Evolutionary conservation across 306 rosid genomes (phyloP), one percentile per base, ranked within the genome.

Genomic region (Vigna reflexopilosa): DNA sequence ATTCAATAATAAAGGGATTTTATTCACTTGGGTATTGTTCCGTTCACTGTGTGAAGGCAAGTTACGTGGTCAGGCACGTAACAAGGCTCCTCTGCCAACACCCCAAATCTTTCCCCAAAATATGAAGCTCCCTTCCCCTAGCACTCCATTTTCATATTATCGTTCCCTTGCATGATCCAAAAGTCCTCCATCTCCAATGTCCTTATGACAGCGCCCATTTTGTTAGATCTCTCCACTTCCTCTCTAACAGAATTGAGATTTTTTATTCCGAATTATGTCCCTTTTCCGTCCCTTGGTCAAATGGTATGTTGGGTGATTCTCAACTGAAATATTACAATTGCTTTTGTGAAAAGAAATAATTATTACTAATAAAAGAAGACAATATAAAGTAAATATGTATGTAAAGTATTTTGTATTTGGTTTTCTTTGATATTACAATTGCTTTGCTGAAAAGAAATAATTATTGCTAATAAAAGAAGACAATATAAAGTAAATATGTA

Each of bases 311-410:
- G 54, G 72, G 26, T 47, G 50, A 26, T 83, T 59, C 73, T 42
- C 24, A 58, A 44, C 42, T 48, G 76, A 40, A 83, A 77, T 36
- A 65, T n/a, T 30, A 30, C 34, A 30, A 30, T 67, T 73, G 13
- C 65, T 47, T 17, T 38, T 56, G 64, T 62, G 11, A 66, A 52
- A 67, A 72, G 20, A 58, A 77, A 72, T 70, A 26, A 62, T 55
- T 55, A 50, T 63, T 71, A 16, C 70, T 63, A 59, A 42, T 44
- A 55, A 72, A 48, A 76, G 59, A 81, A 44, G 65, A 32, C 17
- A 12, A 26, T 48, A 65, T 67, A 42, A 82, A 34, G 68, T 52
- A 79, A 79, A 34, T 61, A 57, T 75, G 57, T 17, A 10, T 59
- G 24, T 57, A 49, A 51, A 66, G 44, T 65, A 49, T 47, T 78